These are phyloP conservation scores for Begonia masoniana DNA, from an alignment of 306 rosid genomes.

Conservation along the genomic window DNA sequence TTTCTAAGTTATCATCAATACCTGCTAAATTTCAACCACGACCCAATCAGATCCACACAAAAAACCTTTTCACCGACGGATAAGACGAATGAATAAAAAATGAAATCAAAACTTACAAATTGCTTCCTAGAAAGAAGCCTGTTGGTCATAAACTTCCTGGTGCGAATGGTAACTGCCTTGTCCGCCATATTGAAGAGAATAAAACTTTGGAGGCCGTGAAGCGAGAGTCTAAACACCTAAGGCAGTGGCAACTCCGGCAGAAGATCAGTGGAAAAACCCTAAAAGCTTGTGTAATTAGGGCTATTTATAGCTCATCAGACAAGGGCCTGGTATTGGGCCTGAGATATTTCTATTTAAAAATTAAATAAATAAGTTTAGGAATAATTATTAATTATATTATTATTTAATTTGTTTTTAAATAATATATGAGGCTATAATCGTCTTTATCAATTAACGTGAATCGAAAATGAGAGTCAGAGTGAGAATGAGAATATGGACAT, in stretches of 20 bases:
- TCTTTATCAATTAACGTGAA: too few species aligned
- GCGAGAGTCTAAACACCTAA: not conserved
- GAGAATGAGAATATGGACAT: too few species aligned
- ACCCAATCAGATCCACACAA: not conserved
- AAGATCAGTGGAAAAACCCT: not conserved
- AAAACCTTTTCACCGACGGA: not conserved
- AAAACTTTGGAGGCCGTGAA: not conserved
- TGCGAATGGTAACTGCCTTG: constrained; percentile 78
- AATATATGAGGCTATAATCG: too few species aligned
- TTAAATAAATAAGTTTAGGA: too few species aligned
- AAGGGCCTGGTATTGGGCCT: too few species aligned
- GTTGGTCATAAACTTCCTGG: constrained; percentile 88
- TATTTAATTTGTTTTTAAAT: too few species aligned
- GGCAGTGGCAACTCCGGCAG: not conserved
- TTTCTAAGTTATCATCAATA: not conserved
- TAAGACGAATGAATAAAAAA: not conserved
- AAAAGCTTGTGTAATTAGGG: not conserved
- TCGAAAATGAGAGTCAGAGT: not conserved
- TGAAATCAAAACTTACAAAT: constrained; percentile 38
- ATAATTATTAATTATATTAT: too few species aligned
- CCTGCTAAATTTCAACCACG: not conserved
- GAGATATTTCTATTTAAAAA: too few species aligned
- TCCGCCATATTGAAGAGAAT: constrained; percentile 52
- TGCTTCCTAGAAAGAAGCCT: constrained; percentile 87
- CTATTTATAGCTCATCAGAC: too few species aligned